phyloP scores from a whole-genome alignment of 352 stramenopile species.

The Bremia lactucae region DNA sequence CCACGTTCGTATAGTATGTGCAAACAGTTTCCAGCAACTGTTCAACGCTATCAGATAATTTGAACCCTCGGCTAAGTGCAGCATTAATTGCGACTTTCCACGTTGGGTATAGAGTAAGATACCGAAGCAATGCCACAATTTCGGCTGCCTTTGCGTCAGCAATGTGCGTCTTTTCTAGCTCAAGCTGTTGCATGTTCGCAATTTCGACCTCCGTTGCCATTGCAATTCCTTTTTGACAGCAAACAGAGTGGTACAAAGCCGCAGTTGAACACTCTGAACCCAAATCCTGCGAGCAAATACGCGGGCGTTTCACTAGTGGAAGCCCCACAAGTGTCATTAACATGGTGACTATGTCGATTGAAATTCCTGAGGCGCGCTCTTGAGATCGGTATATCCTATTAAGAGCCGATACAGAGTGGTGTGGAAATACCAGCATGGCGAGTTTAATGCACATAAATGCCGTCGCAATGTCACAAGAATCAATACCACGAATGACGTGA shows the following conservation, averaged over 20 bases:
- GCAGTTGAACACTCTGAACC: constrained; percentile 62
- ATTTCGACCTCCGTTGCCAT: constrained; percentile 22
- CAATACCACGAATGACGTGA: constrained; percentile 58
- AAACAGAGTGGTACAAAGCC: constrained; percentile 44
- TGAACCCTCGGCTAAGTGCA: constrained; percentile 39
- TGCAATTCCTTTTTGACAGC: constrained; percentile 51
- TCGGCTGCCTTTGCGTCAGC: constrained; percentile 51
- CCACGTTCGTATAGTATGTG: constrained; percentile 49
- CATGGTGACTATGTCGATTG: constrained; percentile 36
- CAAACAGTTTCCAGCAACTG: constrained; percentile 57
- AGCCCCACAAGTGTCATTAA: constrained; percentile 57
- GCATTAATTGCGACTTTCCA: constrained; percentile 77
- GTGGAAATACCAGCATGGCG: constrained; percentile 72
- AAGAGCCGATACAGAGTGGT: constrained; percentile 63
- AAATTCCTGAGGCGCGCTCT: constrained; percentile 11
- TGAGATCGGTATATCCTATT: constrained; percentile 52
- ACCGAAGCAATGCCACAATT: constrained; percentile 51
- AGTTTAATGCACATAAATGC: constrained; percentile 74
- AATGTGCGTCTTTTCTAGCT: constrained; percentile 43
- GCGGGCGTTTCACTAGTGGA: constrained; percentile 50
- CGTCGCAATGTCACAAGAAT: constrained; percentile 45
- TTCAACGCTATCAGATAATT: constrained; percentile 33
- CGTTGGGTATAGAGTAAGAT: constrained; percentile 62
- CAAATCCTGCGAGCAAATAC: constrained; percentile 72
- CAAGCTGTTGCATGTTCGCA: constrained; percentile 16